phyloP scores from a whole-genome alignment of 1,284 basidiomycete genomes.

The Golubevia pallescens region DNA sequence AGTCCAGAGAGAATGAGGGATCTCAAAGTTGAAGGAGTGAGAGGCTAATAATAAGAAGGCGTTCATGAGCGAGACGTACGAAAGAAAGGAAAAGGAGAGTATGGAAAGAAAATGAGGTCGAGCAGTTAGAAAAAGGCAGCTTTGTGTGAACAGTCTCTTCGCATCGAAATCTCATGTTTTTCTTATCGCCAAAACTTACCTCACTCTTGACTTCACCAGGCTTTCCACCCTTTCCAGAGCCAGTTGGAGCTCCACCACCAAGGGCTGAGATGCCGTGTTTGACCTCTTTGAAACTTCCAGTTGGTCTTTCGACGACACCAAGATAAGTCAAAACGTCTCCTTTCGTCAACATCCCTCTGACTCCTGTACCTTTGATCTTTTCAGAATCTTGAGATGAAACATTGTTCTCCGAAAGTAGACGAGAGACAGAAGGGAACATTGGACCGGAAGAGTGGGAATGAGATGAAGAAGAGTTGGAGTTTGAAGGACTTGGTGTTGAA shows the following conservation, averaged over 20 bases:
- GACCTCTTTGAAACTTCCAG: slow-evolving; percentile 39
- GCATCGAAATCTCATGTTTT: background rate
- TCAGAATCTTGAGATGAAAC: slow-evolving; percentile 50
- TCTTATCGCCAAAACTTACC: background rate
- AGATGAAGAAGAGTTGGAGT: background rate
- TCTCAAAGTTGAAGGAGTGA: slow-evolving; percentile 27
- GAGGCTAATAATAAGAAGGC: too few relatives aligned
- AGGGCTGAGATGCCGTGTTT: background rate
- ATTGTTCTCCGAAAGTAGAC: slow-evolving; percentile 52
- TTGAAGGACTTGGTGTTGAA: background rate
- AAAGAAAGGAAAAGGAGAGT: slow-evolving; percentile 10
- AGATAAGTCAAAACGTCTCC: slow-evolving; percentile 66
- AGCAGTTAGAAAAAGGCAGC: slow-evolving; percentile 23
- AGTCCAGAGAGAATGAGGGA: slow-evolving; percentile 40
- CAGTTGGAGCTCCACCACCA: slow-evolving; percentile 2
- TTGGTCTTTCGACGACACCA: slow-evolving; percentile 49
- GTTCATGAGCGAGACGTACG: background rate
- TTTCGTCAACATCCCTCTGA: slow-evolving; percentile 65
- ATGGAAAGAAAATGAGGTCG: slow-evolving; percentile 1
- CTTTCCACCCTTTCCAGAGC: too few relatives aligned
- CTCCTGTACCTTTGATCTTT: slow-evolving; percentile 65
- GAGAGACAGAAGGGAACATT: slow-evolving; percentile 63
- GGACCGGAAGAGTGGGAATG: slow-evolving; percentile 20
- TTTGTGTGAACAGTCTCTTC: slow-evolving; percentile 6
- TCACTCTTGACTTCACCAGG: background rate